Percentiles rank a stretch among this genome's conserved stretches.
These are phyloP conservation scores for Ophiostoma sp. DNA, from an alignment of 2,329 filamentous ascomycete genomes.

Conservation along the genomic window DNA sequence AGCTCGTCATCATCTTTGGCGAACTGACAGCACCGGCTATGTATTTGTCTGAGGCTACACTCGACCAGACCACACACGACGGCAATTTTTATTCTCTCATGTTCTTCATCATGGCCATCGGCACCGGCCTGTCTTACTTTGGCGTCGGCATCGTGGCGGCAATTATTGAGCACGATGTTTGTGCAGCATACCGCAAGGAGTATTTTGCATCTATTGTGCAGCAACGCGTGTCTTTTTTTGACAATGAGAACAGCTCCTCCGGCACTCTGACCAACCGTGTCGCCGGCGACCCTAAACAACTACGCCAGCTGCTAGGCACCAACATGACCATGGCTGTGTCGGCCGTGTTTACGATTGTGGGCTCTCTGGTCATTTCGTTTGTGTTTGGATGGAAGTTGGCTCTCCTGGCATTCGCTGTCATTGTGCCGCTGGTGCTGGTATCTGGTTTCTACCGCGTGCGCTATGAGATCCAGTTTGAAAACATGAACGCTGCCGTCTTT, in stretches of 20 bases:
- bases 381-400: slow-evolving; percentile 71
- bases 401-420: slow-evolving; percentile 45
- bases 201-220: slow-evolving; percentile 55
- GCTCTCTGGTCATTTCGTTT: slow-evolving; percentile 61
- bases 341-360: slow-evolving; percentile 59
- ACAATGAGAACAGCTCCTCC: slow-evolving; percentile 53
- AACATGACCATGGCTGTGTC: slow-evolving; percentile 60
- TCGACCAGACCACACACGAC: slow-evolving; percentile 6
- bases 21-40: neutral
- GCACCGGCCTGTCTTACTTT: slow-evolving; percentile 51
- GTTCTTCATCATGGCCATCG: slow-evolving; percentile 55
- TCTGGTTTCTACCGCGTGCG: slow-evolving; percentile 42
- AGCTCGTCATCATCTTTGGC: slow-evolving; percentile 37
- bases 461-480: slow-evolving; percentile 53
- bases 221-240: slow-evolving; percentile 56
- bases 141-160: slow-evolving; percentile 43
- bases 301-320: slow-evolving; percentile 56
- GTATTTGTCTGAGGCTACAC: neutral
- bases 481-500: slow-evolving; percentile 53
- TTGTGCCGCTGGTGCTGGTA: slow-evolving; percentile 34
- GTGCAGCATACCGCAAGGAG: slow-evolving; percentile 51
- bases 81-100: slow-evolving; percentile 58
- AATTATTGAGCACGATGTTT: slow-evolving; percentile 38
- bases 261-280: slow-evolving; percentile 54
- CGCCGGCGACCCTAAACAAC: slow-evolving; percentile 50